These are phyloP conservation scores for Haplosporangium gracile DNA, from an alignment of 192 early-diverging fungal genomes.

Conservation along the genomic window DNA sequence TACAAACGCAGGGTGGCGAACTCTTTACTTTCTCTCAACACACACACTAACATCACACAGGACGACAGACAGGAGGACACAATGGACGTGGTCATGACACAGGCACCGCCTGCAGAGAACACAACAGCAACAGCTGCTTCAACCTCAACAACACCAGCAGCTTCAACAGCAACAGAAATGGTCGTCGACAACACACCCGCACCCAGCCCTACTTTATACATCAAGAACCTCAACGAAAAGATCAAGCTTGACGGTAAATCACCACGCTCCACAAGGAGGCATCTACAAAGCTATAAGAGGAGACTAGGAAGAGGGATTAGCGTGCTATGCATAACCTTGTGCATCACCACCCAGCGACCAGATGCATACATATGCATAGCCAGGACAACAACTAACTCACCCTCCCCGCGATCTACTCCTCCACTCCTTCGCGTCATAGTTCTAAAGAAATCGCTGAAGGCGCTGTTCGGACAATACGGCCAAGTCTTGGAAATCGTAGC, in stretches of 20 bases:
- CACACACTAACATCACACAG: not conserved
- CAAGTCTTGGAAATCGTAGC: conserved; percentile 85
- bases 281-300: too few relatives aligned
- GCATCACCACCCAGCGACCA: too few relatives aligned
- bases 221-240: conserved; percentile 87
- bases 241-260: conserved; percentile 71
- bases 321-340: too few relatives aligned
- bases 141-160: not conserved
- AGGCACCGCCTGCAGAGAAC: conserved; percentile 4
- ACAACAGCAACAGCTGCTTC: not conserved
- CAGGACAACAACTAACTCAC: not conserved
- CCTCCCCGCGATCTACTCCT: not conserved
- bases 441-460: conserved; percentile 77
- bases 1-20: not conserved
- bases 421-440: conserved; percentile 54
- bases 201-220: conserved; percentile 80
- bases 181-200: conserved; percentile 69
- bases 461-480: conserved; percentile 89
- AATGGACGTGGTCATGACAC: conserved; percentile 40
- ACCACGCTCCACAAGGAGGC: not conserved
- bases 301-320: too few relatives aligned
- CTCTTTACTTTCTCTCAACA: not conserved
- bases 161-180: conserved; percentile 11
- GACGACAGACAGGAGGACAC: conserved; percentile 3
- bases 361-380: too few relatives aligned